These are phyloP conservation scores for Globisporangium sylvaticum DNA, from an alignment of 352 stramenopile genomes.

Conservation along the genomic window DNA sequence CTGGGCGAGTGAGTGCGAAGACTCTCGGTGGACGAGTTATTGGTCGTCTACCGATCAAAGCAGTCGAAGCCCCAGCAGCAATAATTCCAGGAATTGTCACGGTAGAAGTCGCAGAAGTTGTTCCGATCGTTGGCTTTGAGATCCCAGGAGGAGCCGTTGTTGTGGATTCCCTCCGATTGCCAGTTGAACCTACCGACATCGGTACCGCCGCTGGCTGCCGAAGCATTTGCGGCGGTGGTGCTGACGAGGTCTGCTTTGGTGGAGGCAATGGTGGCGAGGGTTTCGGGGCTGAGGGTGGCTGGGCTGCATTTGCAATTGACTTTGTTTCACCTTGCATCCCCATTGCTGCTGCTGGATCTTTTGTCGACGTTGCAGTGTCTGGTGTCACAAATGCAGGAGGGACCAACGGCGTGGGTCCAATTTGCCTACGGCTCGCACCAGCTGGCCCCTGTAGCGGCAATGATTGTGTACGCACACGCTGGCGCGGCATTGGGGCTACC, in stretches of 20 bases:
- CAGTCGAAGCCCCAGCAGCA: neutral
- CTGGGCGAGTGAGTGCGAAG: constrained; percentile 1
- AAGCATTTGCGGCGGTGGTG: neutral
- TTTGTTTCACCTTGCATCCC: neutral
- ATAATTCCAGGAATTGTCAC: neutral
- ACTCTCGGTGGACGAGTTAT: constrained; percentile 10
- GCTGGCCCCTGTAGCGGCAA: neutral
- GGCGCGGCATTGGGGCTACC: neutral
- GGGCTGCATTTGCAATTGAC: neutral
- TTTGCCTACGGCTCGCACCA: neutral
- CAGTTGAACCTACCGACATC: too few species aligned
- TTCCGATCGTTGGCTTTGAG: neutral
- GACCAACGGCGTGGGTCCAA: neutral
- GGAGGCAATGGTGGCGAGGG: neutral
- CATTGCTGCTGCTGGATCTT: neutral
- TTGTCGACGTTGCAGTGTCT: neutral
- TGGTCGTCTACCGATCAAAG: neutral
- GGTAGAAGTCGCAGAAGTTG: neutral
- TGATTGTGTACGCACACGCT: neutral
- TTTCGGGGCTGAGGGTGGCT: neutral
- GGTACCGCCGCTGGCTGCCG: neutral
- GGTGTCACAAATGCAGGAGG: neutral
- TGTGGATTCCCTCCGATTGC: neutral
- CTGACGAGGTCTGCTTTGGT: neutral
- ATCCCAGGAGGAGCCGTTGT: neutral